Evolutionary conservation across 495 filamentous ascomycete genomes (phyloP).

Genomic region (Hamigera avellanea): DNA sequence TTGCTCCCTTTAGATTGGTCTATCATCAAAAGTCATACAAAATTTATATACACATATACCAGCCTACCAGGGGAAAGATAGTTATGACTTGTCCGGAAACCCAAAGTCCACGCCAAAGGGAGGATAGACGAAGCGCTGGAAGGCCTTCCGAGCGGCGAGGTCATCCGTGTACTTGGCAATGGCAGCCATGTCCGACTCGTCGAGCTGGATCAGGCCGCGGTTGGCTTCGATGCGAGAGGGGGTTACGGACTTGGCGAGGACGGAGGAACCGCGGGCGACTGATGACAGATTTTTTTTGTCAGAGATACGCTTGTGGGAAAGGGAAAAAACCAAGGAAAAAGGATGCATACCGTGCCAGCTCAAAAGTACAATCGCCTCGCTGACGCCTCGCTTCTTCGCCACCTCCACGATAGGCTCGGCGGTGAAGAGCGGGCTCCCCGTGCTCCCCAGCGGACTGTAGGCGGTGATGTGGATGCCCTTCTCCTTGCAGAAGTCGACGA

Average conservation of each 20-base stretch:
- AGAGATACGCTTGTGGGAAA: not conserved
- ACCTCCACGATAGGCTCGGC: conserved; percentile 58
- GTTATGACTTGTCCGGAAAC: conserved; percentile 57
- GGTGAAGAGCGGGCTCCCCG: conserved; percentile 59
- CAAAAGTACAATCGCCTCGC: conserved; percentile 50
- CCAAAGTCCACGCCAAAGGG: conserved; percentile 68
- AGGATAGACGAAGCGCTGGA: conserved; percentile 65
- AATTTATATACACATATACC: too few species aligned
- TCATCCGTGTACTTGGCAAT: conserved; percentile 48
- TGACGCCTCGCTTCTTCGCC: conserved; percentile 56
- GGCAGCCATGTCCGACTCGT: conserved; percentile 51
- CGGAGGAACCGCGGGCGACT: conserved; percentile 63
- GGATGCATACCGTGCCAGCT: conserved; percentile 57
- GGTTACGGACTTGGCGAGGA: conserved; percentile 71
- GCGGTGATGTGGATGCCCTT: conserved; percentile 70
- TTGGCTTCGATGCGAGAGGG: conserved; percentile 66
- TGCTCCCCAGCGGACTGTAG: conserved; percentile 68
- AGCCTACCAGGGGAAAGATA: too few species aligned
- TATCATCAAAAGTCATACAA: too few species aligned
- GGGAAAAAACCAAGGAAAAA: not conserved
- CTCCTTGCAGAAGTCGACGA: conserved; percentile 60
- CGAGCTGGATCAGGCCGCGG: conserved; percentile 54
- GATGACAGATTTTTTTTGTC: conserved; percentile 3
- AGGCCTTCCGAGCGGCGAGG: conserved; percentile 46
- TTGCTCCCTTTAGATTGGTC: too few species aligned